Base-by-base conservation (phyloP, 495 filamentous ascomycete genomes). In the Aspergillus diversus region DNA sequence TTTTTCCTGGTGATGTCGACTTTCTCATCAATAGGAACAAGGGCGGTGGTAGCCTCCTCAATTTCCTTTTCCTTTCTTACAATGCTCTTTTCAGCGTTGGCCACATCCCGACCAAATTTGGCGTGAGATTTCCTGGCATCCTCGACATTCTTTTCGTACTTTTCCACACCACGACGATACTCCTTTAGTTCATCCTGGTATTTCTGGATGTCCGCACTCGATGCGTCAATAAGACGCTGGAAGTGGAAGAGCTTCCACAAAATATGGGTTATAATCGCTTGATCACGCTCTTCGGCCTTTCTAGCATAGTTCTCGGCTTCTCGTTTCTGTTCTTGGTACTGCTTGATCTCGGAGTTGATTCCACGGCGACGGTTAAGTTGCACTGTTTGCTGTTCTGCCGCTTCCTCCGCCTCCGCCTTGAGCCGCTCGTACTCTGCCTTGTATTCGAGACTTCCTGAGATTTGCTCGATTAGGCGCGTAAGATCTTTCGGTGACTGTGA, bases 161-260 rank as follows among this genome's bases (percentile, higher is more conserved):
- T 89, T 65, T 96, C 91, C 4, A 97, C 89, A 11, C 89, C 90
- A 17, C 95, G 90, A 37, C 91, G 87, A 72, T 92, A 92, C 73
- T 97, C 95, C 73, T 97, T 97, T 3, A 98, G 84, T 64, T 99
- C 93, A 69, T 97, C 92, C 64, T 99, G 96, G 71, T 98, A 92
- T 66, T 89, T 91, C 70, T 94, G 89, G 57, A 98, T 99, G 67
- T 96, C 89, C 32, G 87, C 90, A 66, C 88, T 92, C 37, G 95
- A 97, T 50, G 91, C 89, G 66, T 97, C 92, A 75, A 99, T 97
- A 33, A 92, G 82, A 33, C 87, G 88, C 73, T 99, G 95, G 73
- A 97, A 96, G 74, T 97, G 92, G 76, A 91, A 98, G 2, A 99
- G 80, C 75, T 98, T 98, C 94, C 95, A 98, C 12, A 98, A 78